These are phyloP conservation scores for Yarrowia yakushimensis DNA, from an alignment of 805 yeast species.

Conservation along the genomic window DNA sequence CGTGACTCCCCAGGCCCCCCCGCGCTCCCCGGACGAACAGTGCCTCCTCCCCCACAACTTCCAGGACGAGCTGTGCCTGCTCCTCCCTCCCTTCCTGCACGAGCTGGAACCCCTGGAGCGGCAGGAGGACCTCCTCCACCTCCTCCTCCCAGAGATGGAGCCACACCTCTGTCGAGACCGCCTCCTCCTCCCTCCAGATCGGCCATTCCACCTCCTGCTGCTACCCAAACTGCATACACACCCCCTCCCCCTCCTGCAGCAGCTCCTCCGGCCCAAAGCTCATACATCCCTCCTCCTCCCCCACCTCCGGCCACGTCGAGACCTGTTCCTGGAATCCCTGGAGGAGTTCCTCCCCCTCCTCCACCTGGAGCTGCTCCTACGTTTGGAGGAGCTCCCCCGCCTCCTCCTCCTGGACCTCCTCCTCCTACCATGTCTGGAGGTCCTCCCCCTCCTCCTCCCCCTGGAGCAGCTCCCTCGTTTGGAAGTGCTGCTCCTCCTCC, in stretches of 20 bases:
- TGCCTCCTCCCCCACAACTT: slow-evolving; percentile 27
- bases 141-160: slow-evolving; percentile 37
- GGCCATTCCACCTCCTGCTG: slow-evolving; percentile 27
- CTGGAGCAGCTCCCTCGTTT: slow-evolving; percentile 35
- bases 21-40: slow-evolving; percentile 24
- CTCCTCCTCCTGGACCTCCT: slow-evolving; percentile 32
- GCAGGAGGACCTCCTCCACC: slow-evolving; percentile 40
- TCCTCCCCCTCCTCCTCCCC: slow-evolving; percentile 34
- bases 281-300: slow-evolving; percentile 31
- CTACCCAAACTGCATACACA: slow-evolving; percentile 28
- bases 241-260: slow-evolving; percentile 27
- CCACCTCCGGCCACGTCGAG: slow-evolving; percentile 29
- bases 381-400: slow-evolving; percentile 33
- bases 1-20: slow-evolving; percentile 29
- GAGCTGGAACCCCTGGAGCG: slow-evolving; percentile 7
- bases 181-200: slow-evolving; percentile 32
- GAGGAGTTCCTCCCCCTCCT: slow-evolving; percentile 34
- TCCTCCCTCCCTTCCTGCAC: slow-evolving; percentile 27
- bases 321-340: slow-evolving; percentile 27
- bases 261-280: slow-evolving; percentile 27
- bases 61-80: slow-evolving; percentile 25
- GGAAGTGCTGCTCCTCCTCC: slow-evolving; percentile 32
- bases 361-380: slow-evolving; percentile 26
- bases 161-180: slow-evolving; percentile 27
- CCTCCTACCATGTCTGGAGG: slow-evolving; percentile 27